phyloP scores from a whole-genome alignment of 2,329 filamentous ascomycete species.

The Trichoderma sp. region DNA sequence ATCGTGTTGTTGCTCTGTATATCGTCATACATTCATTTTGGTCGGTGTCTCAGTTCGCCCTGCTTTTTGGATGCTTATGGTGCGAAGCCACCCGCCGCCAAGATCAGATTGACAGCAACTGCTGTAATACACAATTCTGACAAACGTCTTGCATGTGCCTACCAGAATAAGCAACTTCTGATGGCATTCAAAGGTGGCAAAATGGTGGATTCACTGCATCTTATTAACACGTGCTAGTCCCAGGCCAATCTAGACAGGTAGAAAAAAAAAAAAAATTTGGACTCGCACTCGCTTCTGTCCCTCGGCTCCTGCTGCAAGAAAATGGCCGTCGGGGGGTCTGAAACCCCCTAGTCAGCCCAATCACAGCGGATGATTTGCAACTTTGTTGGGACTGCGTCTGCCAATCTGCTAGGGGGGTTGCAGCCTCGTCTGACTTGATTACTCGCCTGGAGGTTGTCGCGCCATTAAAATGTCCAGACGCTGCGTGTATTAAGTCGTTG shows the following conservation, averaged over 20 bases:
- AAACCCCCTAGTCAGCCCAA: slow-evolving; percentile 19
- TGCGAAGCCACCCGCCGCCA: not conserved
- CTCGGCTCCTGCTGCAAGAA: not conserved
- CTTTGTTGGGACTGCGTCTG: slow-evolving; percentile 8
- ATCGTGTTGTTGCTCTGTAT: not conserved
- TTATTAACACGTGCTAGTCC: not conserved
- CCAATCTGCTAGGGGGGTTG: not conserved
- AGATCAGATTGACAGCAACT: not conserved
- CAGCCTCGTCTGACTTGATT: not conserved
- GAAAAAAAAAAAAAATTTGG: not conserved
- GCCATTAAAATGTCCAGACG: not conserved
- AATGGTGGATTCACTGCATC: not conserved
- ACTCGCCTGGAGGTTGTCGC: not conserved
- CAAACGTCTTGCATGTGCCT: too few species aligned
- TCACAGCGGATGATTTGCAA: not conserved
- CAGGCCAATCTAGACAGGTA: too few species aligned
- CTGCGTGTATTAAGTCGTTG: not conserved
- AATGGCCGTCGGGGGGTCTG: slow-evolving; percentile 9
- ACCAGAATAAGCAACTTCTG: not conserved
- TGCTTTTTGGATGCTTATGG: not conserved
- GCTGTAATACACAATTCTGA: not conserved
- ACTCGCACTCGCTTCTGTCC: not conserved
- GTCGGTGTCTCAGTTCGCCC: too few species aligned
- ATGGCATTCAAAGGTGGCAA: not conserved
- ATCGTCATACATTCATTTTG: not conserved